These are phyloP conservation scores for Blastobotrys proliferans DNA, from an alignment of 1,139 yeast species.

Conservation along the genomic window DNA sequence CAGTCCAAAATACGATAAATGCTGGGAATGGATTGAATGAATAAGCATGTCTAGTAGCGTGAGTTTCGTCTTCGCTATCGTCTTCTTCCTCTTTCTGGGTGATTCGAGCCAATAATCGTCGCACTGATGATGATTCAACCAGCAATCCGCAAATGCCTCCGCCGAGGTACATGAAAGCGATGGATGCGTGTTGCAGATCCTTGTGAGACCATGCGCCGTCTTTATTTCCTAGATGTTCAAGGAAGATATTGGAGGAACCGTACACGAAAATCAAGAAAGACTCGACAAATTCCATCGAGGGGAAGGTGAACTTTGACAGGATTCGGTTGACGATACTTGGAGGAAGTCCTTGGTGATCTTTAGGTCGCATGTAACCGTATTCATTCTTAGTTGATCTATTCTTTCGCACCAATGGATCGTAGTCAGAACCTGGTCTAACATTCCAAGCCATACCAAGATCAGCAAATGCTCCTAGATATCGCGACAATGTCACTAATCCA, in stretches of 20 bases:
- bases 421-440: slow-evolving; percentile 36
- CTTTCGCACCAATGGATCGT: slow-evolving; percentile 1
- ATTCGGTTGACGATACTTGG: slow-evolving; percentile 8
- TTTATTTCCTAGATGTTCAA: slow-evolving; percentile 76
- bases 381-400: not conserved
- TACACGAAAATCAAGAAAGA: slow-evolving; percentile 74
- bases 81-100: not conserved
- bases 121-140: slow-evolving; percentile 56
- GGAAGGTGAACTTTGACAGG: slow-evolving; percentile 17
- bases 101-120: slow-evolving; percentile 22
- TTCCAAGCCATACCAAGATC: slow-evolving; percentile 93
- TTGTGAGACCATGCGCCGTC: slow-evolving; percentile 84
- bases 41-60: slow-evolving; percentile 23
- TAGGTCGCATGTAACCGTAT: not conserved
- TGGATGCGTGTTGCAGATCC: slow-evolving; percentile 91
- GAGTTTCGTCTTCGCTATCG: slow-evolving; percentile 9
- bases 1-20: slow-evolving; percentile 93
- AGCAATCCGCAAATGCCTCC: slow-evolving; percentile 88
- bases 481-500: slow-evolving; percentile 72
- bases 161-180: slow-evolving; percentile 92
- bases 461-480: slow-evolving; percentile 80
- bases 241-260: slow-evolving; percentile 80
- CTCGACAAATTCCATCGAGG: slow-evolving; percentile 81
- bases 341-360: slow-evolving; percentile 2
- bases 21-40: slow-evolving; percentile 82